Percentiles rank a stretch among this genome's conserved stretches.
phyloP scores from a whole-genome alignment of 495 filamentous ascomycete species.

The Cetradonia linearis region DNA sequence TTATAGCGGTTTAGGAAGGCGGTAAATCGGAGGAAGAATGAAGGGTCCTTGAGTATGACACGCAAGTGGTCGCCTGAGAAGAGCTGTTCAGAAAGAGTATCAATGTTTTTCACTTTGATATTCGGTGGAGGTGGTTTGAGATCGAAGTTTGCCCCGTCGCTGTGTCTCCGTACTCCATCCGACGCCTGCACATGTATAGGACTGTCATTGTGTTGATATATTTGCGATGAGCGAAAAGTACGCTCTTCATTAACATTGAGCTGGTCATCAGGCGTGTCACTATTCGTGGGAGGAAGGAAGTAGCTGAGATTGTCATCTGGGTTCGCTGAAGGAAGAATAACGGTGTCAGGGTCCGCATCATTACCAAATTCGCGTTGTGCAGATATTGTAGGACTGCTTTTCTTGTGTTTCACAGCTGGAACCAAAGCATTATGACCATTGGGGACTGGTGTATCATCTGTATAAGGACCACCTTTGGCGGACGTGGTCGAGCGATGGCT shows the following conservation, averaged over 20 bases:
- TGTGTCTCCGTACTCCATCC: not conserved
- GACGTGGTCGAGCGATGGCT: constrained; percentile 7
- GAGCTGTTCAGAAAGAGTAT: constrained; percentile 51
- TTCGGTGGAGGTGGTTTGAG: constrained; percentile 25
- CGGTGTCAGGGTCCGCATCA: constrained; percentile 1
- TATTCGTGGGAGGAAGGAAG: constrained; percentile 11
- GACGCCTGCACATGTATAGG: not conserved
- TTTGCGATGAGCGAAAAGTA: not conserved
- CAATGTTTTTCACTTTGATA: constrained; percentile 34
- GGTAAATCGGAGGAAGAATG: constrained; percentile 53
- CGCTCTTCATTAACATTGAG: constrained; percentile 7
- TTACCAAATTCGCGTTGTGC: not conserved
- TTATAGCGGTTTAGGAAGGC: constrained; percentile 64
- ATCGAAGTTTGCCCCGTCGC: constrained; percentile 22
- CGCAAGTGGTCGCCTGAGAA: constrained; percentile 58
- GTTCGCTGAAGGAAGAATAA: constrained; percentile 17
- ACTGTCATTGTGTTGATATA: constrained; percentile 5
- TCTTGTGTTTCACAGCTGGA: constrained; percentile 16
- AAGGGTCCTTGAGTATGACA: constrained; percentile 50
- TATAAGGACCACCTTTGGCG: constrained; percentile 7
- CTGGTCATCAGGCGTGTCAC: constrained; percentile 1
- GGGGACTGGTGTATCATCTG: constrained; percentile 2
- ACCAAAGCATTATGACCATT: constrained; percentile 17
- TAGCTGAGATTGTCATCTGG: not conserved
- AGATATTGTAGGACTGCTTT: constrained; percentile 18